Base-by-base conservation (phyloP, 768 basidiomycete genomes). In the Suillus americanus region DNA sequence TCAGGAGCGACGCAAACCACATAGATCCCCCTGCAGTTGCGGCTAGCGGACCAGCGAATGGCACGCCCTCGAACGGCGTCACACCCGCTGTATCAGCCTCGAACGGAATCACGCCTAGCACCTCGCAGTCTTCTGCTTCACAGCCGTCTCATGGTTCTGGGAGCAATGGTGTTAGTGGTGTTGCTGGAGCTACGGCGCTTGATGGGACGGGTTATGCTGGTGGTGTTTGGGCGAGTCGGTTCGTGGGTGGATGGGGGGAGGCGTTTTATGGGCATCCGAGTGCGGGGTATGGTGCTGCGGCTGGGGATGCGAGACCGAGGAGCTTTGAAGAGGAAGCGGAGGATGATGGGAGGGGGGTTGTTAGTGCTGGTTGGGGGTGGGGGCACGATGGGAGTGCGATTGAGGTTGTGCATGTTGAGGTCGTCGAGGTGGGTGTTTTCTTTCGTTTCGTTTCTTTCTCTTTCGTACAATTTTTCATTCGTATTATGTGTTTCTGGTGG, bases 341-440 rank as follows among this genome's bases (percentile, higher is more conserved):
- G 45, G 85, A 89, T 65, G 89, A 89, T 68, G 88, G 87, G 33
- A 75, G 88, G 55, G 79, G 82, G 12, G 75, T 90, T 68, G 78
- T 82, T n/a, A 90, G 89, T 73, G 87, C 85, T 10, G 85, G 85
- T 0, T 91, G 91, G 91, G 90, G 90, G n/a, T 86, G 83, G 67
- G 86, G 88, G 2, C 91, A 92, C 67, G 90, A 91, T 66, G 91
- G 91, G 30, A 86, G 88, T 69, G 89, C 87, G 30, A 82, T 91
- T 69, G 91, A 91, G 78, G 83, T 92, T 61, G 73, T 92, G 20
- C 80, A 78, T 30, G 89, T 85, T 20, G 81, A 85, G 67, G 87
- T 90, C 71, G 82, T 86, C 55, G 79, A 86, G 81, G 91, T 91
- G 67, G 41, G 86, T 75, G 9, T 67, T 53, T 28, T 50, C 62